Base-by-base conservation (phyloP, 164 flowering plant species). In the Amborella trichopoda region DNA sequence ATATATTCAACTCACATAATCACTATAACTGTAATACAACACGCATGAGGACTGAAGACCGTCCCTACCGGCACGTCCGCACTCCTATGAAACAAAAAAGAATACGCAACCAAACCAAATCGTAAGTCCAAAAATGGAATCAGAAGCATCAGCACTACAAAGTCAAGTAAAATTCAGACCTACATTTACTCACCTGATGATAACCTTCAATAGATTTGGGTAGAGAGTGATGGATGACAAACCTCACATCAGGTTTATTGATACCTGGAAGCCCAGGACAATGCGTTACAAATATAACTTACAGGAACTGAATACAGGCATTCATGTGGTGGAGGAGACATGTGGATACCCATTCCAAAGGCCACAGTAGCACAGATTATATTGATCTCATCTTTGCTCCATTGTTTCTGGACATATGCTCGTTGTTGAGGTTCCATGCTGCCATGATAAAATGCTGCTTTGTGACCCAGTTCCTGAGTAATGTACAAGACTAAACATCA, bases 21-120 rank as follows among this genome's bases (percentile, higher is more conserved):
- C 99, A 69, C 94, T 64, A 43, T 93, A 93, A 65, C 64, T 83
- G 68, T 93, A 93, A 59, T 87, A 93, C 55, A 93, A 60, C 48
- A 93, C 76, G 68, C 99, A 93, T 64, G 99, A 88, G 32, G 99
- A 75, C 56, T 71, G 83, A 56, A 51, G 81, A 53, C 99, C 99
- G 73, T 93, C 99, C 66, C 99, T 69, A 55, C 99, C 99, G 67
- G 95, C 96, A 66, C 96, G 96, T 16, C 99, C 99, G 66, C 99
- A 93, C 61, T 93, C 99, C 99, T 93, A 49, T 5, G 30, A 21
- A 50, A 59, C 22, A 12, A 36, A 53, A 21, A 58, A 44, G 51
- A n/a, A n/a, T n/a, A n/a, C n/a, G 41, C 41, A 37, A n/a, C 11
- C 36, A 32, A 32, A 10, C 1, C 11, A n/a, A 11, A 32, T 32